Evolutionary conservation across 73 alveolate species (phyloP).

Genomic region (Breviolum minutum): DNA sequence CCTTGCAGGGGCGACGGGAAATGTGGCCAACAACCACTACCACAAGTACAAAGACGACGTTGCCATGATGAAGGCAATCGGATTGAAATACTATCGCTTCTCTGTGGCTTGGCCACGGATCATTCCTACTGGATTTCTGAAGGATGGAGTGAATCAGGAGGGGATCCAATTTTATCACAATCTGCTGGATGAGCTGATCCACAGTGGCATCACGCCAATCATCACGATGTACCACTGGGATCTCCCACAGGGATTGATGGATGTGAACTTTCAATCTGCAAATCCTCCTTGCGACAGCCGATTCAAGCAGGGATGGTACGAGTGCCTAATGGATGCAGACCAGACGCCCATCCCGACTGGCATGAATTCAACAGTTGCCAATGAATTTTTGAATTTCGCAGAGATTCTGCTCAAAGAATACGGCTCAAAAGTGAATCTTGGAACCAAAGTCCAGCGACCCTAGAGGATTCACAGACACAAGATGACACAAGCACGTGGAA

Average conservation of each 20-base stretch:
- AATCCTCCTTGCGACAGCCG: not conserved
- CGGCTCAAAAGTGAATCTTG: slow-evolving; percentile 67
- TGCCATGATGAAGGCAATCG: slow-evolving; percentile 94
- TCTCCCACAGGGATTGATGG: slow-evolving; percentile 94
- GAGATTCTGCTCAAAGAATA: slow-evolving; percentile 62
- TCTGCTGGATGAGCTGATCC: slow-evolving; percentile 78
- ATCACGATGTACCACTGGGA: slow-evolving; percentile 96
- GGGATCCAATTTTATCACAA: slow-evolving; percentile 96
- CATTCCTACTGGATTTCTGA: slow-evolving; percentile 93
- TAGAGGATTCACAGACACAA: no score
- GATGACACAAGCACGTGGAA: not conserved
- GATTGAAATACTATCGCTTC: slow-evolving; percentile 95
- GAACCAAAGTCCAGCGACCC: no score
- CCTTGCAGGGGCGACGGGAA: slow-evolving; percentile 68
- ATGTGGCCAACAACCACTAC: slow-evolving; percentile 97
- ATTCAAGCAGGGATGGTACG: slow-evolving; percentile 77
- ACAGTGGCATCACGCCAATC: slow-evolving; percentile 95
- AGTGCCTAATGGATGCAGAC: slow-evolving; percentile 27
- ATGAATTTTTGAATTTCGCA: slow-evolving; percentile 13
- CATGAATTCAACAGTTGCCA: slow-evolving; percentile 19
- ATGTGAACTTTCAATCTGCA: slow-evolving; percentile 11
- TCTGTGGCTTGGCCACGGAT: slow-evolving; percentile 96
- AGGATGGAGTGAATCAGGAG: slow-evolving; percentile 52
- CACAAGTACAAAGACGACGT: slow-evolving; percentile 96
- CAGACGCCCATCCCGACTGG: slow-evolving; percentile 54